phyloP scores from a whole-genome alignment of 1,284 basidiomycete genomes.

The Polyporus tsugae region DNA sequence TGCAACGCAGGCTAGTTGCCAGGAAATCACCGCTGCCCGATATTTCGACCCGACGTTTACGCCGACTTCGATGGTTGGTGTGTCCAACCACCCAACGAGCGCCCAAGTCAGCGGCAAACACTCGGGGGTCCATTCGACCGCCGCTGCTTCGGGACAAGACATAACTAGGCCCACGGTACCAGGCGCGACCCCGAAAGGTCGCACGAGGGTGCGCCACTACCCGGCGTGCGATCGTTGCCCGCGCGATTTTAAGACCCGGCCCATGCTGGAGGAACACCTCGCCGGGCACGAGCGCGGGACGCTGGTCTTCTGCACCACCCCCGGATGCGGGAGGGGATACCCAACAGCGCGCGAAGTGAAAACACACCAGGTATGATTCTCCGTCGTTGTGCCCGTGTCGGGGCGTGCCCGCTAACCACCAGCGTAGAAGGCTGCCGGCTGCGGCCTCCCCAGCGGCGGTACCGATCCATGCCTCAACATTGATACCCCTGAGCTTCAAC shows the following conservation, averaged over 20 bases:
- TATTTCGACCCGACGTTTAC: neutral
- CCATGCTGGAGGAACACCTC: neutral
- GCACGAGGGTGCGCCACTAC: neutral
- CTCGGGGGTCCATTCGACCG: too few species aligned
- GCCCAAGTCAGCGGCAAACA: neutral
- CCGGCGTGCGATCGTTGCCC: neutral
- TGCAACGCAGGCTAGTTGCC: neutral
- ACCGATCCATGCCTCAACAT: neutral
- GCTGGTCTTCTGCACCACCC: neutral
- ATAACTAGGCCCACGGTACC: too few species aligned
- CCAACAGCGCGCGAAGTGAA: neutral
- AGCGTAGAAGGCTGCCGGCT: neutral
- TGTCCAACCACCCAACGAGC: neutral
- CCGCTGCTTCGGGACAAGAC: too few species aligned
- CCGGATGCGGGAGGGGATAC: neutral
- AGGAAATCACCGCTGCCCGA: neutral
- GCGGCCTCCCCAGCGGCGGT: neutral
- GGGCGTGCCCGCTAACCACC: neutral
- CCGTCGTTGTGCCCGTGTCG: neutral
- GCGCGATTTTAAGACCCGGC: neutral
- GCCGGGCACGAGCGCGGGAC: neutral
- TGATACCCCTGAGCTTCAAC: neutral
- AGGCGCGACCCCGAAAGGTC: too few species aligned
- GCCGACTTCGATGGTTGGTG: neutral
- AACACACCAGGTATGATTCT: neutral